A percentile compares a stretch with the other conserved stretches of the same genome.
phyloP scores from a whole-genome alignment of 2,329 filamentous ascomycete species.

The Pyrenophora graminea region DNA sequence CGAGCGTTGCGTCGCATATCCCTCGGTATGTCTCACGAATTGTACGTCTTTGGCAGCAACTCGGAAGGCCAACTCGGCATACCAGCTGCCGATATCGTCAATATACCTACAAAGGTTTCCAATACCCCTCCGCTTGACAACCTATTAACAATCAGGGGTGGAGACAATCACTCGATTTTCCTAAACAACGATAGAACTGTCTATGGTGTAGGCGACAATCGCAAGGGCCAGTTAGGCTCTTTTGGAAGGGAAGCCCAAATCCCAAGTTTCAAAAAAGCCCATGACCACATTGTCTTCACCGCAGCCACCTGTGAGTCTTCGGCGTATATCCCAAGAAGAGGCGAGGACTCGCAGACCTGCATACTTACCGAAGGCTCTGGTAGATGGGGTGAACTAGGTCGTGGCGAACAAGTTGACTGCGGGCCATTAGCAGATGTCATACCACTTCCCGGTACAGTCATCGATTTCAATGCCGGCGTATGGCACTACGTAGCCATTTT shows the following conservation, averaged over 20 bases:
- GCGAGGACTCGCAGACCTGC: neutral
- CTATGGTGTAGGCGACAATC: conserved; percentile 68
- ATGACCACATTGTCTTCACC: conserved; percentile 7
- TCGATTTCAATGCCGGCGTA: conserved; percentile 73
- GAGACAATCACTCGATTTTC: conserved; percentile 86
- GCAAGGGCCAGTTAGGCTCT: conserved; percentile 51
- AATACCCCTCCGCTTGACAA: conserved; percentile 3
- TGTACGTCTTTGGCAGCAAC: conserved; percentile 59
- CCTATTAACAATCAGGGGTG: conserved; percentile 57
- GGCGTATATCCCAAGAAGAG: conserved; percentile 26
- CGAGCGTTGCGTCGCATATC: neutral
- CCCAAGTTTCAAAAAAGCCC: neutral
- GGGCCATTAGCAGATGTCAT: neutral
- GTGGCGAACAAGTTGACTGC: neutral
- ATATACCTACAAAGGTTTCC: conserved; percentile 19
- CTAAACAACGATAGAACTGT: conserved; percentile 64
- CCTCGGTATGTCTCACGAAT: conserved; percentile 22
- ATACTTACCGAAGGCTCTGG: conserved; percentile 23
- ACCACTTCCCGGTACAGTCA: conserved; percentile 45
- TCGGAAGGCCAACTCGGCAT: conserved; percentile 58
- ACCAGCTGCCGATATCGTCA: conserved; percentile 48
- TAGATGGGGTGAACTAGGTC: conserved; percentile 35
- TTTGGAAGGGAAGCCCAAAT: neutral
- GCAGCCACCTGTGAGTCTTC: conserved; percentile 34
- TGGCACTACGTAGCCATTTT: conserved; percentile 76